A percentile compares a stretch with the other conserved stretches of the same genome.
phyloP scores from a whole-genome alignment of 495 filamentous ascomycete genomes.

The Hamigera avellanea region DNA sequence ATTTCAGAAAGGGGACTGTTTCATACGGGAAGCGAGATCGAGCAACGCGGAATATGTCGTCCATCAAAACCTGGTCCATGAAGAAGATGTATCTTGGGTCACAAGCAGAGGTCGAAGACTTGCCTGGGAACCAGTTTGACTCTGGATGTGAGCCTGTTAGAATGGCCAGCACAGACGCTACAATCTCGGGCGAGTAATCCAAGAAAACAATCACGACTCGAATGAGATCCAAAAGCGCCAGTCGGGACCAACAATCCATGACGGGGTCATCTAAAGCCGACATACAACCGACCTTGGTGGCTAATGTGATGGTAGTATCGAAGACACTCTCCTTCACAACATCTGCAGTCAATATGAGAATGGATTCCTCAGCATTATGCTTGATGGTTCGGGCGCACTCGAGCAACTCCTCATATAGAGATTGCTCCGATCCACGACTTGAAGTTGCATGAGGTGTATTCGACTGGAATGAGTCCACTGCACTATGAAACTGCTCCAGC shows the following conservation, averaged over 20 bases:
- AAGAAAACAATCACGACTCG: slow-evolving; percentile 41
- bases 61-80: slow-evolving; percentile 42
- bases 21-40: slow-evolving; percentile 78
- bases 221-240: slow-evolving; percentile 53
- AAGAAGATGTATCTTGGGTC: slow-evolving; percentile 42
- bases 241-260: slow-evolving; percentile 36
- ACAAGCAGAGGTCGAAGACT: slow-evolving; percentile 21
- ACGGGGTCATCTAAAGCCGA: slow-evolving; percentile 30
- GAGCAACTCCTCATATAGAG: slow-evolving; percentile 40
- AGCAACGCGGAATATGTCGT: slow-evolving; percentile 46
- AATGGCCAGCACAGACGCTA: slow-evolving; percentile 48
- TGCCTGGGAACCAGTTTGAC: slow-evolving; percentile 19
- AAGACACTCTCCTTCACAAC: slow-evolving; percentile 48
- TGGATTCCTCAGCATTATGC: slow-evolving; percentile 31
- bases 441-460: slow-evolving; percentile 20
- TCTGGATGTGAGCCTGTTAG: slow-evolving; percentile 29
- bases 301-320: slow-evolving; percentile 47
- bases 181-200: slow-evolving; percentile 55
- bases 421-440: slow-evolving; percentile 20
- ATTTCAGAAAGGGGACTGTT: slow-evolving; percentile 61
- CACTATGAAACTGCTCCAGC: slow-evolving; percentile 48
- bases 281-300: slow-evolving; percentile 23
- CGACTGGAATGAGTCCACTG: slow-evolving; percentile 41
- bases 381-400: slow-evolving; percentile 32
- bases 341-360: slow-evolving; percentile 35